Evolutionary conservation across 2,329 filamentous ascomycete species (phyloP).

Genomic region (Zymoseptoria tritici): DNA sequence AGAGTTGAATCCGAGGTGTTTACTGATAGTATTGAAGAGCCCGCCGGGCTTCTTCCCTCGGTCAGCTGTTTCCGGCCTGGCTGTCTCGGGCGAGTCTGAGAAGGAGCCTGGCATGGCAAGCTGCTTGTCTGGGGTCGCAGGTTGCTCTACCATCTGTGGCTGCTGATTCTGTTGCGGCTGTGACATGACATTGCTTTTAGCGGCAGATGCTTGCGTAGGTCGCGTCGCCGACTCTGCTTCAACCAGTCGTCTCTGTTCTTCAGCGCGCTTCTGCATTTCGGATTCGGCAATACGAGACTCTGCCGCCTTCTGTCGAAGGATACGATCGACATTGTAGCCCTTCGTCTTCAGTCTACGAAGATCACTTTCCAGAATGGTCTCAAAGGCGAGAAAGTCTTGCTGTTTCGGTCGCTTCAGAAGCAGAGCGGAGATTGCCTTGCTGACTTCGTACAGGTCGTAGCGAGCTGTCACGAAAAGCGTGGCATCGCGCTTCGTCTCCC

Average conservation of each 20-base stretch:
- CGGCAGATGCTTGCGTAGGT: slow-evolving; percentile 11
- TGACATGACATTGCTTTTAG: slow-evolving; percentile 1
- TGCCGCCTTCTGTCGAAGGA: slow-evolving; percentile 77
- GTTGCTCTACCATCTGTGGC: neutral
- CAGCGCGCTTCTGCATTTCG: slow-evolving; percentile 60
- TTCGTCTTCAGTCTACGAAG: slow-evolving; percentile 73
- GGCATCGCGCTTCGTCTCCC: slow-evolving; percentile 48
- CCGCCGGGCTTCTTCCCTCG: slow-evolving; percentile 41
- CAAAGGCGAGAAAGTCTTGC: slow-evolving; percentile 81
- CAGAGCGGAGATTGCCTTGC: slow-evolving; percentile 73
- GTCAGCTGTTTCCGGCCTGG: slow-evolving; percentile 11
- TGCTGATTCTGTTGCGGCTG: neutral
- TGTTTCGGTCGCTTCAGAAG: slow-evolving; percentile 77
- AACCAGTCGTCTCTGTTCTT: slow-evolving; percentile 46
- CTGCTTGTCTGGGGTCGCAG: slow-evolving; percentile 21
- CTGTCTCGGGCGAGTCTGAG: slow-evolving; percentile 50
- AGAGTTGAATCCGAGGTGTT: slow-evolving; percentile 41
- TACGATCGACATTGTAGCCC: slow-evolving; percentile 94
- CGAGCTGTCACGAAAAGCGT: slow-evolving; percentile 70
- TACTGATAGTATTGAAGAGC: slow-evolving; percentile 62
- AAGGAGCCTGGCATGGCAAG: slow-evolving; percentile 68
- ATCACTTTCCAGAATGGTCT: slow-evolving; percentile 81
- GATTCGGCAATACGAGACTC: slow-evolving; percentile 83
- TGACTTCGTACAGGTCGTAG: slow-evolving; percentile 86
- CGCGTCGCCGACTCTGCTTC: slow-evolving; percentile 23